Percentiles rank a stretch among this genome's conserved stretches.
Evolutionary conservation across 805 yeast species (phyloP).

Genomic region (Barnettozyma californica): DNA sequence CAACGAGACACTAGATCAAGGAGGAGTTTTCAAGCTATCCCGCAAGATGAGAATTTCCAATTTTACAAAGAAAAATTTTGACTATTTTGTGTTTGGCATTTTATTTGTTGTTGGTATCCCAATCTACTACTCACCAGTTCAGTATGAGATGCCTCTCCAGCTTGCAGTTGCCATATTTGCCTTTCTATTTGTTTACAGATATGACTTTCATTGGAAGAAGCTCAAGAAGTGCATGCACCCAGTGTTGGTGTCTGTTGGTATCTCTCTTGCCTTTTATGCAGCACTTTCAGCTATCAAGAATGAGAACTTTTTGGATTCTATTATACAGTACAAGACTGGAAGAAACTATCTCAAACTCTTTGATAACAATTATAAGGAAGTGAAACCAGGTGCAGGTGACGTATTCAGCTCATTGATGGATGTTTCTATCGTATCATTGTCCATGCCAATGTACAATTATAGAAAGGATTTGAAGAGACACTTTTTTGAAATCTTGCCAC

Average conservation of each 20-base stretch:
- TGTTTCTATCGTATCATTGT: conserved; percentile 66
- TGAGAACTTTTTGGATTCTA: conserved; percentile 43
- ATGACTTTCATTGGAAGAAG: conserved; percentile 34
- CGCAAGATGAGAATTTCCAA: conserved; percentile 25
- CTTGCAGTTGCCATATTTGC: conserved; percentile 53
- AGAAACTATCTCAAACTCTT: conserved; percentile 58
- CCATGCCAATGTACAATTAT: conserved; percentile 75
- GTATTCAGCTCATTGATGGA: conserved; percentile 67
- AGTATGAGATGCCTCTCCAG: conserved; percentile 58
- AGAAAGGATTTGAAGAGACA: conserved; percentile 56
- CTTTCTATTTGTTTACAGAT: conserved; percentile 43
- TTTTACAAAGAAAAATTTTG: conserved; percentile 41
- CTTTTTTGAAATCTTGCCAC: conserved; percentile 53
- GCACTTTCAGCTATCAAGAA: conserved; percentile 51
- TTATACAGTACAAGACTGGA: conserved; percentile 62
- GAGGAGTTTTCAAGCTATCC: neutral
- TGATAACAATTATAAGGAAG: conserved; percentile 26
- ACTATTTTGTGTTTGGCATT: conserved; percentile 45
- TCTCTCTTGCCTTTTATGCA: conserved; percentile 59
- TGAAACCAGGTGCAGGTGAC: conserved; percentile 82
- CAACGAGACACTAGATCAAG: neutral
- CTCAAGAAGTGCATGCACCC: conserved; percentile 61
- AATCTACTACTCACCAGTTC: conserved; percentile 46
- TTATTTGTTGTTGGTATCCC: conserved; percentile 54
- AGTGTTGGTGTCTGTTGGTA: conserved; percentile 57